Conservation (phyloP, 2,329 filamentous ascomycete species). For the Alternaria metachromatica region DNA sequence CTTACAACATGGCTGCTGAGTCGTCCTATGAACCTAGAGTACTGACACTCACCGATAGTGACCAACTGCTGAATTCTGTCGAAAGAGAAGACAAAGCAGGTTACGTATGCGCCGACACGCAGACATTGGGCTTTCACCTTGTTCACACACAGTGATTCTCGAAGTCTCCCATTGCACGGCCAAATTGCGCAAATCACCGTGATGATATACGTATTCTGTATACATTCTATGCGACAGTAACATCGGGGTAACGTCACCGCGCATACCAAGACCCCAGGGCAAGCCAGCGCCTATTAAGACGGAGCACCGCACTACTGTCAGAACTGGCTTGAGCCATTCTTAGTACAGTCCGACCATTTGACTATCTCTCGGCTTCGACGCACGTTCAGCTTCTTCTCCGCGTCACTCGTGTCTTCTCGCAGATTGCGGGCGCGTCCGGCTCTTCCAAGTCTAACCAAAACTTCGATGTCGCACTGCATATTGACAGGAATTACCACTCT, state of each 20-base stretch:
- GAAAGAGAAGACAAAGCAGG: neutral
- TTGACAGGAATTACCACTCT: neutral
- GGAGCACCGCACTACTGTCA: neutral
- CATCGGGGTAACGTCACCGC: neutral
- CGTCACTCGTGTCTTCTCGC: slow-evolving; percentile 7
- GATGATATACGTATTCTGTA: neutral
- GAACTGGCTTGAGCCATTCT: neutral
- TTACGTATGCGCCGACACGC: neutral
- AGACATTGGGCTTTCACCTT: neutral
- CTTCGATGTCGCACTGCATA: slow-evolving; percentile 19
- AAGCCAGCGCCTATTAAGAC: neutral
- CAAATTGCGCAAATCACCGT: neutral
- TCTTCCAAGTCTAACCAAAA: slow-evolving; percentile 9
- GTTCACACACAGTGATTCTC: neutral
- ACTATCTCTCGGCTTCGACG: neutral
- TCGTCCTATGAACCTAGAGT: neutral
- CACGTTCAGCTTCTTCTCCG: neutral
- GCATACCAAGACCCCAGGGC: neutral
- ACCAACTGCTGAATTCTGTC: neutral
- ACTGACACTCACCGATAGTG: neutral
- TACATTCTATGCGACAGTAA: neutral
- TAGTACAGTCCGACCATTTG: neutral
- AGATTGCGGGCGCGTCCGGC: slow-evolving; percentile 11
- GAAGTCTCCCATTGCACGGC: neutral
- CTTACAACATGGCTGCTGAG: neutral